These are phyloP conservation scores for Nigrospora osmanthi DNA, from an alignment of 2,329 filamentous ascomycete species.

Conservation along the genomic window DNA sequence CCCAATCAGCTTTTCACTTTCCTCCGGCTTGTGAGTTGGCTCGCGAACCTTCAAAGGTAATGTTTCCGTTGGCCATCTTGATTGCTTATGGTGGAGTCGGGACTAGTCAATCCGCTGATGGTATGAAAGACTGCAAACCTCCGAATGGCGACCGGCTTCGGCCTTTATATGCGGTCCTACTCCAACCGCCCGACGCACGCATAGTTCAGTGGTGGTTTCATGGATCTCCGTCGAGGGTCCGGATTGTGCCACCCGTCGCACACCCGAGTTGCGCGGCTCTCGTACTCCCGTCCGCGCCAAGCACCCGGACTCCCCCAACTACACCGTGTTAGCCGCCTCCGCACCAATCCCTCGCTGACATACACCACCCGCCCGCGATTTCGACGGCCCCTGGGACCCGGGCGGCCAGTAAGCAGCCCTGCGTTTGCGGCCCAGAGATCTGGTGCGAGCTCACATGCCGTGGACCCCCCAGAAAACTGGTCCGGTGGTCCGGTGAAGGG, in stretches of 20 bases:
- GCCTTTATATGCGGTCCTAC: background rate
- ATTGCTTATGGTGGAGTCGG: background rate
- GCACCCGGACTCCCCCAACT: background rate
- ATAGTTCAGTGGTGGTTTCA: background rate
- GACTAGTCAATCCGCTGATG: background rate
- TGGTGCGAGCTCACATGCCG: too few species aligned
- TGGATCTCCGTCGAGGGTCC: background rate
- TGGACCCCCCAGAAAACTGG: too few species aligned
- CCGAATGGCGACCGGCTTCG: background rate
- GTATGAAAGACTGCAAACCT: background rate
- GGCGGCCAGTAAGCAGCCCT: too few species aligned
- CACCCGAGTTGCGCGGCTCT: background rate
- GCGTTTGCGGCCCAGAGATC: too few species aligned
- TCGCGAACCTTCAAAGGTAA: slow-evolving; percentile 3
- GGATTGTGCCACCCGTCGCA: background rate
- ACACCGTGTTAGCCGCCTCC: too few species aligned
- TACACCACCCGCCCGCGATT: too few species aligned
- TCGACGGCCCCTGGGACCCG: too few species aligned
- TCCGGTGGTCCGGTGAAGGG: too few species aligned
- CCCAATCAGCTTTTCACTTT: background rate
- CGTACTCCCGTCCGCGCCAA: background rate
- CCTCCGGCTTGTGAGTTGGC: background rate
- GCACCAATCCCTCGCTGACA: too few species aligned
- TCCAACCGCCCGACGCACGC: background rate
- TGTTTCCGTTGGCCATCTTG: slow-evolving; percentile 7